phyloP scores from a whole-genome alignment of 352 stramenopile species.

The Pythium angustatum region DNA sequence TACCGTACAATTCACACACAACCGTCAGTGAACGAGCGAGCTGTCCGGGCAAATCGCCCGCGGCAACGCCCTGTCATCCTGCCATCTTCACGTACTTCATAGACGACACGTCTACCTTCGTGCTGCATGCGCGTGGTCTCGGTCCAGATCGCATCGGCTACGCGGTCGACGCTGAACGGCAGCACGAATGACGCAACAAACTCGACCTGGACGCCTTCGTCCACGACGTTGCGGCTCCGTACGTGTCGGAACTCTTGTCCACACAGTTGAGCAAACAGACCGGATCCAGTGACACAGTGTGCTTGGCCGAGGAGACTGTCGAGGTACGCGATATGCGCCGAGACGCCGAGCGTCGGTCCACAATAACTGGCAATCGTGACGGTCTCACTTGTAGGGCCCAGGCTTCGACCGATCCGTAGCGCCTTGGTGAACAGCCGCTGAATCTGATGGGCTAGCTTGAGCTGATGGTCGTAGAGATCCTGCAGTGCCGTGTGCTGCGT shows the following conservation, averaged over 20 bases:
- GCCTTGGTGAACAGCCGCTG: background rate
- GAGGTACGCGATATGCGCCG: constrained; percentile 4
- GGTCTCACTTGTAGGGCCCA: background rate
- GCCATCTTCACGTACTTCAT: too few relatives aligned
- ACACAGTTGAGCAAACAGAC: background rate
- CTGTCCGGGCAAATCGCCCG: too few relatives aligned
- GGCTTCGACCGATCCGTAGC: background rate
- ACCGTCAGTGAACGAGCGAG: too few relatives aligned
- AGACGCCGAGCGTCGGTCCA: background rate
- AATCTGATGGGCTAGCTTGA: background rate
- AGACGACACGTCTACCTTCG: background rate
- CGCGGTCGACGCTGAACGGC: background rate
- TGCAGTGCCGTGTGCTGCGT: background rate
- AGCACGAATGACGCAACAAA: background rate
- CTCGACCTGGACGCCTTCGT: constrained; percentile 5
- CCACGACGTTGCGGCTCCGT: background rate
- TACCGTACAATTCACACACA: too few relatives aligned
- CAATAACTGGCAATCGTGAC: constrained; percentile 4
- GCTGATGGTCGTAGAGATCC: background rate
- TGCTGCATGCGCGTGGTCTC: constrained; percentile 13
- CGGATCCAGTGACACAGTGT: background rate
- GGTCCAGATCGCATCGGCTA: constrained; percentile 8
- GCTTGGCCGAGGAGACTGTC: background rate
- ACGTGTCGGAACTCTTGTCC: background rate
- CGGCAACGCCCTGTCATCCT: too few relatives aligned